phyloP scores from a whole-genome alignment of 2,329 filamentous ascomycete genomes.

The Colletotrichum sp. region DNA sequence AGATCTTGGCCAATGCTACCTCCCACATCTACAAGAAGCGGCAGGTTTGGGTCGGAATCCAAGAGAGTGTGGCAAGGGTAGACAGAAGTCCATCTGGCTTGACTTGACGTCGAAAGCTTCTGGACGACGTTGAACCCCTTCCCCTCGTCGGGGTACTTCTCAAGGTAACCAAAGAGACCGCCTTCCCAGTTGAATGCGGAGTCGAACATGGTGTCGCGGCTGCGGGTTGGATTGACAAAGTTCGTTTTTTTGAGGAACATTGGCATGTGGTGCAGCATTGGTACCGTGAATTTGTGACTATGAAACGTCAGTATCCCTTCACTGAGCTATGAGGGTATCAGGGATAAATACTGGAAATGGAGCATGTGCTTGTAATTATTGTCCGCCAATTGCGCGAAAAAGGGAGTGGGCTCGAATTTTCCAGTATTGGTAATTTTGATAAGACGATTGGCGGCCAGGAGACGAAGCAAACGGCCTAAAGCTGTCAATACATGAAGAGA shows the following conservation, averaged over 20 bases:
- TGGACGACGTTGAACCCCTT: not conserved
- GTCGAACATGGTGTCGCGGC: not conserved
- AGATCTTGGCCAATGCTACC: not conserved
- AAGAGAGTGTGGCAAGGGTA: not conserved
- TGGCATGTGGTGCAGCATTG: not conserved
- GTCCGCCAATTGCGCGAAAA: not conserved
- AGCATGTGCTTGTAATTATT: not conserved
- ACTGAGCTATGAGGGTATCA: no score
- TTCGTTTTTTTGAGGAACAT: not conserved
- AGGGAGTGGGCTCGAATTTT: not conserved
- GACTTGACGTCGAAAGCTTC: not conserved
- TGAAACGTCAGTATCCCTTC: not conserved
- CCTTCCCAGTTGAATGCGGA: not conserved
- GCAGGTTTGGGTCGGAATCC: not conserved
- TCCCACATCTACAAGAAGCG: constrained; percentile 4
- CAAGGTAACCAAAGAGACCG: not conserved
- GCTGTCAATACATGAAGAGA: no score
- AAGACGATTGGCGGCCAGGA: not conserved
- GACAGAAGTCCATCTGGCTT: not conserved
- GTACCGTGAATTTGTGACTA: not conserved
- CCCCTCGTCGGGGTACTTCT: not conserved
- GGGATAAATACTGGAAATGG: not conserved
- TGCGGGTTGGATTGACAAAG: not conserved
- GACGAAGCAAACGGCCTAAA: not conserved
- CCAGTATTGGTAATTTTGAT: not conserved